Evolutionary conservation across 2,329 filamentous ascomycete species (phyloP), one percentile per base, ranked within the genome.

Genomic region (Davidsoniella neocaledoniae): DNA sequence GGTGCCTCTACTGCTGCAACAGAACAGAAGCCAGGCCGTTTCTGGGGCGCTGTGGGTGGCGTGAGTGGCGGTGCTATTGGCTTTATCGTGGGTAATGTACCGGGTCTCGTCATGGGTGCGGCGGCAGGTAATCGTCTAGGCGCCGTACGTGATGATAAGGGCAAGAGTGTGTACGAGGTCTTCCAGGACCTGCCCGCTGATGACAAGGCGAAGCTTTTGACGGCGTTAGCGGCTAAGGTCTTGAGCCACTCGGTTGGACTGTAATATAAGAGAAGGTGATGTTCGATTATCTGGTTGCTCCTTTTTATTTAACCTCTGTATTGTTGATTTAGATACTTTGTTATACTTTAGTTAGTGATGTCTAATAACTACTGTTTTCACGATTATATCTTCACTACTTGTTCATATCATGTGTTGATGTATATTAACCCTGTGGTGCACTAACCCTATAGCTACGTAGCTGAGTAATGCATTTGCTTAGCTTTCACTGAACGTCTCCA

Each of bases 81-180:
- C 0, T 96, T 96, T 64, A 98, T 98, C 57, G 75, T 96, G 23
- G 91, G 82, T 25, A 96, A 96, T 62, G 77, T 95, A 45, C 85
- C 90, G 0, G 91, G 91, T 0, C 74, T 90, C 59, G 64, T 96
- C 37, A 90, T 90, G 0, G 91, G 91, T 2, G 86, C 86, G 2
- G 88, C 95, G 2, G 90, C 88, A 0, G 91, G 91, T 9, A 96
- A 95, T 66, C 69, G 88, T 47, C 66, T 96, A n/a, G 91, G 91
- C 1, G 85, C 86, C 5, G 77, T 98, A 17, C 73, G 91, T 51
- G 91, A 98, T 66, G 79, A 83, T 29, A 87, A 80, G 66, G 88
- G 88, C 19, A 96, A 95, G 79, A 94, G 86, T 61, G 91, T 98
- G 5, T 96, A 93, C 64, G 72, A 79, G 25, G 91, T 95, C 14